Base-by-base conservation (phyloP, 2,329 filamentous ascomycete species). In the Monosporascus ibericus region DNA sequence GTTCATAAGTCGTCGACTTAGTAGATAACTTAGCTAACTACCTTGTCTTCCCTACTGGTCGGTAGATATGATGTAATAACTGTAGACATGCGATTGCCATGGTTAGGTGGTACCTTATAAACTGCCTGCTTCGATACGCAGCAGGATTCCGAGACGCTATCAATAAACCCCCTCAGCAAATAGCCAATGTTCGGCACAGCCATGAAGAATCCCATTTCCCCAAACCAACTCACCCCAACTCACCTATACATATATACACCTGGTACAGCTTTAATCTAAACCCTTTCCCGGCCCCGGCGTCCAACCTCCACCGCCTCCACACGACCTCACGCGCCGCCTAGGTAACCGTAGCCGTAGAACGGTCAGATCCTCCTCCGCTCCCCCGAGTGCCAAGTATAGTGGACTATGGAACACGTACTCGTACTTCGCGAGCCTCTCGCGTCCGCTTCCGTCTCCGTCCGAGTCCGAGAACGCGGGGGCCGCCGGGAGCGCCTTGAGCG, bases 401-500 rank as follows among this genome's bases (percentile, higher is more conserved):
- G 57, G 54, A 22, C 68, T 68, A 37, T 60, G 56, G 3, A 70
- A 48, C 66, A 68, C 69, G 39, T 67, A 66, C 61, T 75, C 73
- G 40, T 49, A 53, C 37, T 27, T 47, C 11, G 18, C 24, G 6
- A n/a, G n/a, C 24, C 5, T 25, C 24, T 2, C 40, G 20, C 46
- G 50, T 6, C 39, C 50, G 52, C 50, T 44, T 57, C 47, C 58
- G 59, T n/a, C 56, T 40, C 22, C 22, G 34, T 17, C 22, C 42
- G n/a, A 24, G 42, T 24, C 36, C 47, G 36, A 4, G 20, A 40
- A 39, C 37, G 37, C 40, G 20, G 49, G 22, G 18, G 22, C 42
- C 34, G 64, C 73, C 18, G 72, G 71, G 52, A 76, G 77, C 7
- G 75, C 70, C 58, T 73, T 73, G 30, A 58, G 58, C 25, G 75